phyloP scores from a whole-genome alignment of 148 eudicot genomes.

The Camellia sinensis region DNA sequence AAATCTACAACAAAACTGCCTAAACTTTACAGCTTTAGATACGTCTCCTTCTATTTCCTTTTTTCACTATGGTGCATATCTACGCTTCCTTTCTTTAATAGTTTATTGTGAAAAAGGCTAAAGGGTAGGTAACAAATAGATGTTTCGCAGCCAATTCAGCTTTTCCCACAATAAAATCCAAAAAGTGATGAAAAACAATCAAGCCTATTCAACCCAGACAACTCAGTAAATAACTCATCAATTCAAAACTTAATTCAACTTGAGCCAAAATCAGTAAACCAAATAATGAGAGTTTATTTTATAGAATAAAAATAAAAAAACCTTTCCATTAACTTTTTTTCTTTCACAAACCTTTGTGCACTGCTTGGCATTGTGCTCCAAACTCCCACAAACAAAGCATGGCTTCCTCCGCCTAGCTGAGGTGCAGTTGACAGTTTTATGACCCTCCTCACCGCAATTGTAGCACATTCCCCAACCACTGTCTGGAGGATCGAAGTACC shows the following conservation, averaged over 20 bases:
- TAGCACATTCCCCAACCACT: conserved; percentile 90
- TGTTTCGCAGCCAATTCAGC: background rate
- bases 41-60: background rate
- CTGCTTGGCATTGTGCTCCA: conserved; percentile 78
- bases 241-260: background rate
- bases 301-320: background rate
- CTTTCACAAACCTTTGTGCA: conserved; percentile 69
- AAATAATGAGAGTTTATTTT: conserved; percentile 1
- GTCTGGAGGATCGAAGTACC: conserved; percentile 96
- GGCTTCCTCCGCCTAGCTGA: conserved; percentile 74
- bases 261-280: background rate
- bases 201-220: background rate
- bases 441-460: conserved; percentile 97
- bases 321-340: background rate
- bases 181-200: background rate
- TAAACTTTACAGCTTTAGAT: background rate
- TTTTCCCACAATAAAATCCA: background rate
- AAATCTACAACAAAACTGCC: background rate
- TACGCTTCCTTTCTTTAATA: background rate
- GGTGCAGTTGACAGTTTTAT: conserved; percentile 61
- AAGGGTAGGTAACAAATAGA: background rate
- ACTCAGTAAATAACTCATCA: conserved; percentile 1
- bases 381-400: conserved; percentile 95
- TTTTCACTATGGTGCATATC: background rate
- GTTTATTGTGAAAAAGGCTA: background rate